Evolutionary conservation across 371 early-diverging fungal species (phyloP).

Genomic region (Mucor irregularis): DNA sequence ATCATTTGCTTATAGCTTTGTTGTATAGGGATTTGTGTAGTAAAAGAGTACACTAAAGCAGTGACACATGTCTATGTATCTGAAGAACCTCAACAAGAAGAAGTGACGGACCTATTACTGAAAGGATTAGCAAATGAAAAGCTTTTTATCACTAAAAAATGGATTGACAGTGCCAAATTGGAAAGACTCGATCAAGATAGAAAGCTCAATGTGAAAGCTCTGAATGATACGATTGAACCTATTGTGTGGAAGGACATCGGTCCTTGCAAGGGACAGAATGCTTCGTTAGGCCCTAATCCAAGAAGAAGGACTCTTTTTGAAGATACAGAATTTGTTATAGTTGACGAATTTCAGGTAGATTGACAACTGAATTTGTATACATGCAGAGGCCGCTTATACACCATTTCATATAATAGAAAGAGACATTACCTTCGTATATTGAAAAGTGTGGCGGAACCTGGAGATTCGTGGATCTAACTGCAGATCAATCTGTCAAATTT

Average conservation of each 20-base stretch:
- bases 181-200: background rate
- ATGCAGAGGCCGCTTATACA: background rate
- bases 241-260: background rate
- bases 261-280: background rate
- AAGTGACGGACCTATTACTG: background rate
- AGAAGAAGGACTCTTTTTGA: constrained; percentile 2
- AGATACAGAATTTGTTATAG: constrained; percentile 7
- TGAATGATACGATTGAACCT: background rate
- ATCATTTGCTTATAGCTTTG: too few species aligned
- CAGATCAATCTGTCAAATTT: too few species aligned
- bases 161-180: background rate
- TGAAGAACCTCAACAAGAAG: background rate
- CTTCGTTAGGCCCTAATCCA: background rate
- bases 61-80: background rate
- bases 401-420: too few species aligned
- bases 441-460: too few species aligned
- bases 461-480: too few species aligned
- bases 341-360: constrained; percentile 4
- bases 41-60: too few species aligned
- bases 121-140: background rate
- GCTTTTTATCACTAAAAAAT: background rate
- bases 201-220: background rate
- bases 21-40: too few species aligned
- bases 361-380: background rate
- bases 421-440: too few species aligned